A percentile compares a stretch with the other conserved stretches of the same genome.
Conservation (phyloP, 1,284 basidiomycete species). For the Cutaneotrichosporon spelunceum region DNA sequence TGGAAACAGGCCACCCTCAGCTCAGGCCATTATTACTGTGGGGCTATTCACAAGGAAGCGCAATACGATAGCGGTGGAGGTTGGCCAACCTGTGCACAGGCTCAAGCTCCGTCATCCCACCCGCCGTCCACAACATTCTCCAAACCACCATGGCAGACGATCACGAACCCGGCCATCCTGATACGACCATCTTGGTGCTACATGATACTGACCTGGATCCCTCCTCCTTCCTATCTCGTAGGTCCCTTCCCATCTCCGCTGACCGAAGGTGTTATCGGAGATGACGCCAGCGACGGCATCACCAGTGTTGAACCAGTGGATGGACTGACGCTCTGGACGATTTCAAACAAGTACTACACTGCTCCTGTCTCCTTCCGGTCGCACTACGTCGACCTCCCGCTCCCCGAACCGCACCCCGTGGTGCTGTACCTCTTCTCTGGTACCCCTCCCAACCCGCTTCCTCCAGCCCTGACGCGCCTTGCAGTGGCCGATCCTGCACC, state of each 20-base stretch:
- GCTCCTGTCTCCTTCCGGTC: conserved; percentile 68
- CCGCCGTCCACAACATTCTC: background rate
- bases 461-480: conserved; percentile 29
- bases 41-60: too few species aligned
- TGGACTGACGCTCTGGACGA: conserved; percentile 63
- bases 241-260: background rate
- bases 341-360: conserved; percentile 79
- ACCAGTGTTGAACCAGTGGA: background rate
- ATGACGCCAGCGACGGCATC: background rate
- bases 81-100: conserved; percentile 1
- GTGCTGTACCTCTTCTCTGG: conserved; percentile 31
- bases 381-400: conserved; percentile 39
- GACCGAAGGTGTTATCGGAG: conserved; percentile 18
- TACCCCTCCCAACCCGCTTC: conserved; percentile 29
- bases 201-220: conserved; percentile 27
- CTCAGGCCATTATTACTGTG: too few species aligned
- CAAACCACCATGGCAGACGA: conserved; percentile 1
- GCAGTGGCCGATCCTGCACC: conserved; percentile 33
- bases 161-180: background rate
- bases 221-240: conserved; percentile 29
- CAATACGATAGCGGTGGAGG: conserved; percentile 12
- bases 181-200: conserved; percentile 29
- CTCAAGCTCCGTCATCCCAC: background rate
- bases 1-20: too few species aligned
- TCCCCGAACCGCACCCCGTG: conserved; percentile 30